Base-by-base conservation (phyloP, 345 rosid species). In the Brassica juncea region DNA sequence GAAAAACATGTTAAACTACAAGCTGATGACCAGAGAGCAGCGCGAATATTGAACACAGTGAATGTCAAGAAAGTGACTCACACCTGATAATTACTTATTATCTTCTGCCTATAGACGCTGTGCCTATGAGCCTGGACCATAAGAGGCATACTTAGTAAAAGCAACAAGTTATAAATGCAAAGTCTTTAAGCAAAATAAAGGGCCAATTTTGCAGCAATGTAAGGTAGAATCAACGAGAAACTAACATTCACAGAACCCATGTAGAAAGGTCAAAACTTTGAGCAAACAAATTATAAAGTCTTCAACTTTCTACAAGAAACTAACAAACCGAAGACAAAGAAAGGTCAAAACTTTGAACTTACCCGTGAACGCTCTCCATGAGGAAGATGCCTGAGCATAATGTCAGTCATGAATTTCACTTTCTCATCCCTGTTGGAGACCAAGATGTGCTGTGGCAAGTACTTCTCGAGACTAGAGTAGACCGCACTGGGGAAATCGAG, bases 321-420 rank as follows among this genome's bases (percentile, higher is more conserved):
- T 39, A 39, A 39, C 55, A 47, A 14, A 47, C 55, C 16, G 52
- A 44, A 44, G 15, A 4, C 6, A 44, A 4, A 12, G 5, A 47
- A 47, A 47, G 55, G 55, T 92, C 6, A 14, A 60, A 58, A 44
- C 21, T 15, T 44, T 31, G 58, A 2, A 66, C 64, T 68, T 85
- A 90, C 98, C 60, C 96, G 91, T 73, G 82, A 77, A 42, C 91
- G 91, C 82, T 94, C 98, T 49, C 89, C 93, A 71, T 87, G 91
- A 0, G 96, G 93, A 37, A 93, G 86, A 82, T 94, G 93, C 70
- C 91, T 90, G 28, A 86, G 80, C 77, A 94, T 87, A 74, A 92
- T 87, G 71, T 87, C 89, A 28, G 89, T 86, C 92, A 94, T 90
- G 94, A 86, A 88, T 71, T 84, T 83, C 60, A 87, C 80, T 86